Percentiles rank a stretch among this genome's conserved stretches.
These are phyloP conservation scores for Chrysopogon serrulatus DNA, from an alignment of 176 grass and related monocot genomes.

Conservation along the genomic window DNA sequence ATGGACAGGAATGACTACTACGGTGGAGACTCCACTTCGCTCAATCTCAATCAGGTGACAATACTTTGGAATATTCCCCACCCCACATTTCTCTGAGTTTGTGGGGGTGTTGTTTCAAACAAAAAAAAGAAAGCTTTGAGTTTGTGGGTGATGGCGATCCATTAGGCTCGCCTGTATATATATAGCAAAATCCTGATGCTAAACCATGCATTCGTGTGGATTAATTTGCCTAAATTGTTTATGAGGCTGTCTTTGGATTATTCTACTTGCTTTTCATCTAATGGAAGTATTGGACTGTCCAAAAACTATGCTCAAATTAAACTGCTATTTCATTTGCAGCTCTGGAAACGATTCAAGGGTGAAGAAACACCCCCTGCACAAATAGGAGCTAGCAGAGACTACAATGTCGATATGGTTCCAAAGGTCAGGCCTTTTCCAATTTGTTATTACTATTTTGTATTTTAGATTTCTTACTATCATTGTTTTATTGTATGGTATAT, in stretches of 20 bases:
- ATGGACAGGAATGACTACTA: conserved; percentile 98
- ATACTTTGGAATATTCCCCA: no score
- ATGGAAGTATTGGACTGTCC: neutral
- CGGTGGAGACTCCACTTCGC: conserved; percentile 78
- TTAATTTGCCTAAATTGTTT: neutral
- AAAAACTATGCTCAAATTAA: neutral
- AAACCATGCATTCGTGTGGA: neutral
- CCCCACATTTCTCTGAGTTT: neutral
- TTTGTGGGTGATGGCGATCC: neutral
- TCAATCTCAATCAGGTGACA: conserved; percentile 75
- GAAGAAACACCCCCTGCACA: conserved; percentile 44
- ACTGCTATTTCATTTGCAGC: conserved; percentile 33
- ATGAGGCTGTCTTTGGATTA: neutral
- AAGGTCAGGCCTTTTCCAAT: conserved; percentile 43
- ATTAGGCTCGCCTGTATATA: neutral
- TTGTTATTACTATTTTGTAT: no score
- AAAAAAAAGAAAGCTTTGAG: no score
- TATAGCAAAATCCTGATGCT: neutral
- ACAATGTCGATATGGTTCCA: conserved; percentile 96
- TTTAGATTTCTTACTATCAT: neutral
- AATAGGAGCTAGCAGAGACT: conserved; percentile 77
- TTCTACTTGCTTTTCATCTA: neutral
- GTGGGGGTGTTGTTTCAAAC: no score
- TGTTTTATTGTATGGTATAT: neutral
- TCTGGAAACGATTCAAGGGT: conserved; percentile 91